Conservation (phyloP, 306 rosid genomes). For the apple (Malus domestica) region DNA sequence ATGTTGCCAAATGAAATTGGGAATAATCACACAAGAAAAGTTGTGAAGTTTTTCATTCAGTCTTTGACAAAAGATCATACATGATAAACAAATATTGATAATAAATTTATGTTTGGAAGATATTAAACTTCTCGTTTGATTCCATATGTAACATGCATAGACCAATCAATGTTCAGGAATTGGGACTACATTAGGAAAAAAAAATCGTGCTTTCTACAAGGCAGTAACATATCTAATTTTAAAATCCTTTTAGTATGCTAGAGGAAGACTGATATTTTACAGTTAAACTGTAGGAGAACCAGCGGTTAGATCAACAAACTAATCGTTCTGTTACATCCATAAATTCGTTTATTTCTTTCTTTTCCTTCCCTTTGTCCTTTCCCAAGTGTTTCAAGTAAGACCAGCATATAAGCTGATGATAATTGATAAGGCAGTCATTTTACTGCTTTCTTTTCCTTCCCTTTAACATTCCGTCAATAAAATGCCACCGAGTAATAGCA, state of each 20-base stretch:
- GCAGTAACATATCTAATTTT: not conserved
- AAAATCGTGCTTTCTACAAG: not conserved
- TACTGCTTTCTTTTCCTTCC: not conserved
- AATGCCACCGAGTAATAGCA: not conserved
- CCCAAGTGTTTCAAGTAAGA: not conserved
- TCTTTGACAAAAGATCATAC: not conserved
- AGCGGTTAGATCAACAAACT: not conserved
- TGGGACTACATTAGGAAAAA: not conserved
- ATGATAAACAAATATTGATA: not conserved
- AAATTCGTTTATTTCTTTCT: not conserved
- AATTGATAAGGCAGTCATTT: not conserved
- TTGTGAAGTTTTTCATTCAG: not conserved
- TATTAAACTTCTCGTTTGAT: not conserved
- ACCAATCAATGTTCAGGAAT: not conserved
- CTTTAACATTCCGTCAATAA: not conserved
- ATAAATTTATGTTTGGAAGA: not conserved
- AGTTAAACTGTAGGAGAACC: not conserved
- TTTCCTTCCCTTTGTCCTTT: not conserved
- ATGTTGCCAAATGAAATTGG: conserved; percentile 5
- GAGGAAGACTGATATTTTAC: not conserved
- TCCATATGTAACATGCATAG: not conserved
- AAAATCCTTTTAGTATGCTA: not conserved
- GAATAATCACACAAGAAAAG: not conserved
- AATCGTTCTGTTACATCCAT: not conserved
- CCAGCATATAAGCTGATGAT: not conserved